Evolutionary conservation across 345 rosid species (phyloP).

Genomic region (Barbarea vulgaris): DNA sequence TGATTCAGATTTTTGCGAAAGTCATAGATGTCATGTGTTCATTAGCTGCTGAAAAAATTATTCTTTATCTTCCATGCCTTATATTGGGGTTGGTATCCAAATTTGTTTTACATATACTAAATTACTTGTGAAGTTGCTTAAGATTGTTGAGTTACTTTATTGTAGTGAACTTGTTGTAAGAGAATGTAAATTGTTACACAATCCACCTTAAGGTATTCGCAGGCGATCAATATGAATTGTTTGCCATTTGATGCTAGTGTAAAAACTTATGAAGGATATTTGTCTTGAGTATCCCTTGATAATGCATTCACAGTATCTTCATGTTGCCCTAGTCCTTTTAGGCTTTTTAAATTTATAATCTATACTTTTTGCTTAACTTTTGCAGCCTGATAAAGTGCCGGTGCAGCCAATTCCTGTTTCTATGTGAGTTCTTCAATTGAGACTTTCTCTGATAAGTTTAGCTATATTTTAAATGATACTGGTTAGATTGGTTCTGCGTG

Average conservation of each 20-base stretch:
- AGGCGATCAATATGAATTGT: not conserved
- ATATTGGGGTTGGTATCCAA: conserved; percentile 1
- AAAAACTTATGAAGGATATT: conserved; percentile 23
- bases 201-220: conserved; percentile 5
- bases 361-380: conserved; percentile 31
- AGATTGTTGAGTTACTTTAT: conserved; percentile 4
- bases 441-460: conserved; percentile 5
- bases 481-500: conserved; percentile 5
- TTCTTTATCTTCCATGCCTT: conserved; percentile 1
- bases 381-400: conserved; percentile 75
- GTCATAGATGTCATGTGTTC: not conserved
- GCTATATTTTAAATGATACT: conserved; percentile 6
- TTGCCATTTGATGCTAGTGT: conserved; percentile 23
- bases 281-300: conserved; percentile 6
- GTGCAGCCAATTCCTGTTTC: conserved; percentile 77
- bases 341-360: not conserved
- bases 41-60: not conserved
- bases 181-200: conserved; percentile 1
- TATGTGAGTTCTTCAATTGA: conserved; percentile 59
- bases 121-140: not conserved
- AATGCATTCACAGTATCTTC: not conserved
- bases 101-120: conserved; percentile 9
- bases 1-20: not conserved
- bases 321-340: conserved; percentile 2
- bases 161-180: conserved; percentile 1